Percentiles rank a stretch among this genome's conserved stretches.
These are phyloP conservation scores for Ephemerocybe angulata DNA, from an alignment of 768 basidiomycete species.

Conservation along the genomic window DNA sequence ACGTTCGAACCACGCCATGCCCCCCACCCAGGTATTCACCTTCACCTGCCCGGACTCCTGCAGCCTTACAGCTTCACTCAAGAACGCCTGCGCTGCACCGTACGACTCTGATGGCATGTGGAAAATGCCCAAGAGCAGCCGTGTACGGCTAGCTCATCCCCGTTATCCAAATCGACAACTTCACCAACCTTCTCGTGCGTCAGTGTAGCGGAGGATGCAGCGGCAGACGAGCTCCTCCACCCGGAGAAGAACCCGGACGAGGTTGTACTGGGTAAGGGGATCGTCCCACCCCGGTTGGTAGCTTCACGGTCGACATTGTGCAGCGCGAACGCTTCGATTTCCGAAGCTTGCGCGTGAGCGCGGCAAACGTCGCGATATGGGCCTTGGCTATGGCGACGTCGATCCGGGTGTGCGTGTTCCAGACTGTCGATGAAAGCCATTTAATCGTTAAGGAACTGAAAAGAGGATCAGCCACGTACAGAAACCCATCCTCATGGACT, in stretches of 20 bases:
- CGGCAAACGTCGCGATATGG: constrained; percentile 54
- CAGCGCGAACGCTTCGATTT: not conserved
- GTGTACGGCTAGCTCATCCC: constrained; percentile 69
- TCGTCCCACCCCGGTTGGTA: not conserved
- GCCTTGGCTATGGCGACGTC: constrained; percentile 47
- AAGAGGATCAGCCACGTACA: constrained; percentile 42
- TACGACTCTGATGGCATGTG: constrained; percentile 55
- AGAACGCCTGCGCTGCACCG: constrained; percentile 40
- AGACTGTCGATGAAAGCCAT: constrained; percentile 38
- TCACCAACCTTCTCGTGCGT: not conserved
- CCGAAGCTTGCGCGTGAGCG: constrained; percentile 39
- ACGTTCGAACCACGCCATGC: constrained; percentile 65
- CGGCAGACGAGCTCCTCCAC: constrained; percentile 6
- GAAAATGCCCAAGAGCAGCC: constrained; percentile 62
- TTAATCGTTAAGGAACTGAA: not conserved
- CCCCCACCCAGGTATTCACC: constrained; percentile 62
- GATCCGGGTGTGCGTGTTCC: constrained; percentile 74
- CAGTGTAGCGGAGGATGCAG: not conserved
- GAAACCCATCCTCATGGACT: constrained; percentile 65
- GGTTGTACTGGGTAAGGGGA: not conserved
- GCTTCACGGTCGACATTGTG: not conserved
- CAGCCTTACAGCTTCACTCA: constrained; percentile 47
- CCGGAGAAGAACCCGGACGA: not conserved
- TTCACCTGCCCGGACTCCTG: constrained; percentile 27
- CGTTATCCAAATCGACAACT: constrained; percentile 51